Evolutionary conservation across 2,329 filamentous ascomycete genomes (phyloP), one percentile per base, ranked within the genome.

Genomic region (Cordyceps militaris): DNA sequence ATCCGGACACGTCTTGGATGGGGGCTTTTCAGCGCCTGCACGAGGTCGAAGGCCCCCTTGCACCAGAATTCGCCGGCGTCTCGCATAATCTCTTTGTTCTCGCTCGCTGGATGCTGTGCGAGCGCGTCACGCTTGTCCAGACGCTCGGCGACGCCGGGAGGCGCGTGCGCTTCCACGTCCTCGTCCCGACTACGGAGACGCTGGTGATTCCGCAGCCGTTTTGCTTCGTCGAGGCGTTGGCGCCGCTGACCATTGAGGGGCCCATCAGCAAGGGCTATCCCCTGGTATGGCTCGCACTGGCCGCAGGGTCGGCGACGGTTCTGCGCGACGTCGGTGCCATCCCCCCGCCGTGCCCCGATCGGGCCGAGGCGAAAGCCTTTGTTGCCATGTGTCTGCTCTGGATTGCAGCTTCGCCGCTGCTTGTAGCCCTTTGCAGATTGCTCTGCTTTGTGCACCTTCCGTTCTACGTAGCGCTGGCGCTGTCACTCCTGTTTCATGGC

Each of bases 61-160:
- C 57, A 10, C 30, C 4, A 4, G 43, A 56, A 9, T 56, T 59
- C 21, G 44, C 52, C 23, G 57, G 57, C 30, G 46, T 59, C 10
- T 4, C 43, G 2, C 57, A 59, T 14, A 51, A 56, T 30, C 44
- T 59, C 7, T 56, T 59, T 19, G 52, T 59, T 7, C 57, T 59
- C 24, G 53, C 51, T 21, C 53, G 57, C 14, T 56, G 57, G 57
- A 59, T 59, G 52, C 46, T 59, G 4, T 59, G 57, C 57, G 57
- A 56, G 34, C 53, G 57, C n/a, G 57, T 59, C 14, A 40, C 52
- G 14, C 47, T 59, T 10, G 44, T 56, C 23, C 50, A 59, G 30
- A 23, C 52, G 4, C 40, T 59, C 23, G 57, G 57, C 3, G 49
- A 46, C 16, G 52, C 51, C 10, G 57, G 57, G 14, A 30, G 40